phyloP scores from a whole-genome alignment of 768 basidiomycete genomes.

The Strobilomyces confusus region DNA sequence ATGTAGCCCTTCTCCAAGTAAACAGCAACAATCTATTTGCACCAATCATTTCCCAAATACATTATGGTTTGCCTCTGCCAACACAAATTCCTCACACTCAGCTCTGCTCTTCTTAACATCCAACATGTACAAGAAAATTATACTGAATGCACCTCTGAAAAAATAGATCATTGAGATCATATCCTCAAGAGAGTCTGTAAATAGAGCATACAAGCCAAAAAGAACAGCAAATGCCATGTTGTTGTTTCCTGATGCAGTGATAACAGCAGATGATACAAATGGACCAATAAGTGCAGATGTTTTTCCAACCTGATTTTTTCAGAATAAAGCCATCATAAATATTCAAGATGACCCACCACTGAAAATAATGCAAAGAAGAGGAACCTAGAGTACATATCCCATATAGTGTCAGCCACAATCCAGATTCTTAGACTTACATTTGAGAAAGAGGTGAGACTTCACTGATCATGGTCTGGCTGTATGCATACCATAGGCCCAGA shows the following conservation, averaged over 20 bases:
- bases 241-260: constrained; percentile 58
- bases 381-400: constrained; percentile 38
- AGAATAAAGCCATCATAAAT: not conserved
- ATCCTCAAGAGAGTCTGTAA: not conserved
- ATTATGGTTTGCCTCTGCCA: constrained; percentile 45
- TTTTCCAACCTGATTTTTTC: constrained; percentile 51
- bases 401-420: not conserved
- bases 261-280: constrained; percentile 71
- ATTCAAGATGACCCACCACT: constrained; percentile 40
- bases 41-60: constrained; percentile 28
- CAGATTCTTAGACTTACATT: constrained; percentile 42
- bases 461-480: constrained; percentile 80
- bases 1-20: too few species aligned
- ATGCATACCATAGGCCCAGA: constrained; percentile 77
- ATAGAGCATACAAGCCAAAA: constrained; percentile 55
- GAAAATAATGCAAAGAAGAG: constrained; percentile 74
- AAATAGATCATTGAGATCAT: not conserved
- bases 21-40: not conserved
- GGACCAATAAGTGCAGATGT: constrained; percentile 77
- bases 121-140: constrained; percentile 56
- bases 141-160: constrained; percentile 27
- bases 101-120: constrained; percentile 60
- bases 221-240: constrained; percentile 77
- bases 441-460: constrained; percentile 71
- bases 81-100: constrained; percentile 61